A percentile compares a stretch with the other conserved stretches of the same genome.
Evolutionary conservation across 2,329 filamentous ascomycete genomes (phyloP).

Genomic region (Xylaria sp.): DNA sequence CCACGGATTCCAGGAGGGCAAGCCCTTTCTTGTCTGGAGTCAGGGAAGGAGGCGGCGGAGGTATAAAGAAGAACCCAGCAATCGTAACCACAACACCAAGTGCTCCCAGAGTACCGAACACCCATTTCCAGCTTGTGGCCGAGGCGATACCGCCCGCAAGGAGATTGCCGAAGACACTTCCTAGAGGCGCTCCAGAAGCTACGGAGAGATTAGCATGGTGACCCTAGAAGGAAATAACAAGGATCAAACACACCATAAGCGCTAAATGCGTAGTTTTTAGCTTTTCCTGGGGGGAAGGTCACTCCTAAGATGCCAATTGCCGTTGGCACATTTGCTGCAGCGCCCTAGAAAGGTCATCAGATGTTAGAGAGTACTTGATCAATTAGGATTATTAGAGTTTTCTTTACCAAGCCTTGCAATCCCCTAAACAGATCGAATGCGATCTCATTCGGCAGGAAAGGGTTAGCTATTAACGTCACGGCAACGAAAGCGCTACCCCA

Average conservation of each 20-base stretch:
- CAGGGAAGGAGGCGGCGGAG: constrained; percentile 56
- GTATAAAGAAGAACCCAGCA: constrained; percentile 70
- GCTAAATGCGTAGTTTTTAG: constrained; percentile 77
- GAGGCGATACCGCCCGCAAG: constrained; percentile 71
- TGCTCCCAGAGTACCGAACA: constrained; percentile 73
- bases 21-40: constrained; percentile 41
- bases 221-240: not conserved
- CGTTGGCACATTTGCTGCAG: constrained; percentile 76
- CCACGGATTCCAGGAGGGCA: constrained; percentile 61
- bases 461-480: constrained; percentile 66
- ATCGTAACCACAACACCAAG: constrained; percentile 67
- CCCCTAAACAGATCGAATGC: constrained; percentile 74
- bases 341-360: constrained; percentile 57
- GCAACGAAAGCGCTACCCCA: constrained; percentile 72
- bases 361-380: not conserved
- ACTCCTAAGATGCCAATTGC: constrained; percentile 76
- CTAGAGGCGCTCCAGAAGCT: constrained; percentile 73
- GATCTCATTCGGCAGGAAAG: constrained; percentile 74
- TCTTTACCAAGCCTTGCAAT: constrained; percentile 68
- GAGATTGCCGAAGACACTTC: constrained; percentile 72
- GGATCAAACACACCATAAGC: constrained; percentile 60
- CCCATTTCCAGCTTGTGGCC: constrained; percentile 73
- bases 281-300: constrained; percentile 73
- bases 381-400: not conserved
- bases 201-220: constrained; percentile 16